Base-by-base conservation (phyloP, 2,329 filamentous ascomycete species). In the Coniella lustricola region DNA sequence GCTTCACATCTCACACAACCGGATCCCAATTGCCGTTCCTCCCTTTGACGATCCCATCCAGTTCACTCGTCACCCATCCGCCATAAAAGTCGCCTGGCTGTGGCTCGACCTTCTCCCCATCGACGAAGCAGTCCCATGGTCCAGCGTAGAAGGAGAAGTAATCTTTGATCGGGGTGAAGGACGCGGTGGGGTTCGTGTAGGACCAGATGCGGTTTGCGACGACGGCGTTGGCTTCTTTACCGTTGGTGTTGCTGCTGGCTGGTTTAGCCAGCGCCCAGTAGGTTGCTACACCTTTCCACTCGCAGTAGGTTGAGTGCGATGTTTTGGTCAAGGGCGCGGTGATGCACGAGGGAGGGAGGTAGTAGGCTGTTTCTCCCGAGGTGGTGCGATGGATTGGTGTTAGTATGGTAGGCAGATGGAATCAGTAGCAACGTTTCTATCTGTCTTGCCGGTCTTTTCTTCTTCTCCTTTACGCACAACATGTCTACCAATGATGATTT, bases 1-100 rank as follows among this genome's bases (percentile, higher is more conserved):
- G n/a, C n/a, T n/a, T n/a, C n/a, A n/a, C n/a, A n/a, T 20, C 17
- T 50, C 45, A 64, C 2, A 68, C 51, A 13, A 64, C 56, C 9
- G 67, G 67, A 44, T 71, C 64, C 39, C 60, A 60, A 37, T 69
- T 70, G 4, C 69, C 70, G 47, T 63, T 61, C 38, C 59, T 59
- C 12, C 67, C 69, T 60, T 73, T 72, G 50, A 72, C 65, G 40
- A 72, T 69, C 25, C 77, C 75, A 55, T 75, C 73, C 52, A 82
- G 71, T 49, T 83, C 78, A 52, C 71, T 73, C 42, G 77, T 82
- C 52, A 79, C 75, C 79, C 80, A 84, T 2, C 79, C 79, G 20
- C 80, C 79, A 62, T 82, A 82, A 54, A 81, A 82, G 55, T 82
- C 78, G 7, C 77, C 77, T 14, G 75, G 76, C 64, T 82, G 77